Base-by-base conservation (phyloP, 148 eudicot species). In the Persicaria maculosa region DNA sequence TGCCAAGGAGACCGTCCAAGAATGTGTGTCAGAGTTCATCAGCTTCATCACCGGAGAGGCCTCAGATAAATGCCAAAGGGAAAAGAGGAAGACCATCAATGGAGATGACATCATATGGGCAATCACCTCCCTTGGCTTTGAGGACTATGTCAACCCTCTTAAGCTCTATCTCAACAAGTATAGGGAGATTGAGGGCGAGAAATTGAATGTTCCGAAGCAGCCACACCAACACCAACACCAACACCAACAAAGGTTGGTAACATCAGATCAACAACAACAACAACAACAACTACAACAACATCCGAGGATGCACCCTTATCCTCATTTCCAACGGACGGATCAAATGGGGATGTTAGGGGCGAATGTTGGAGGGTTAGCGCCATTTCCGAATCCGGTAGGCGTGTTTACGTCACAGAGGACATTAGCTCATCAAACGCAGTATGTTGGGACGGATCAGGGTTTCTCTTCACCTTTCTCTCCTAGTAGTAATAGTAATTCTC, bases 31-130 rank as follows among this genome's bases (percentile, higher is more conserved):
- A 0, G 96, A 90, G 68, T 90, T 90, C 81, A 90, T 90, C 8
- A 88, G 96, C 67, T 90, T 90, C 44, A 85, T 90, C 9, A 90
- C 96, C 0, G 92, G 92, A 4, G 96, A 90, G 67, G 92, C 96
- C 0, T 86, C 96, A 0, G 96, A 88, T 15, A 90, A 90, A 36
- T 90, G 96, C 71, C 96, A 88, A 57, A 77, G 86, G n/a, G 96
- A 90, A 81, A 88, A 88, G 73, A 77, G 96, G 71, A 90, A 90
- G 77, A 90, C 96, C 2, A 88, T 88, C 72, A 90, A 90, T 20
- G 96, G 92, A 0, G 92, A 90, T 22, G 96, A 90, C 25, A 81
- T 90, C 31, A 80, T 88, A 47, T 90, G 96, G 96, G 92, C 92
- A 4, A 86, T 90, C 64, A 86, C 82, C 0, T 87, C 85, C 1